These are phyloP conservation scores for Phlebiopsis gigantea DNA, from an alignment of 768 basidiomycete genomes.

Conservation along the genomic window DNA sequence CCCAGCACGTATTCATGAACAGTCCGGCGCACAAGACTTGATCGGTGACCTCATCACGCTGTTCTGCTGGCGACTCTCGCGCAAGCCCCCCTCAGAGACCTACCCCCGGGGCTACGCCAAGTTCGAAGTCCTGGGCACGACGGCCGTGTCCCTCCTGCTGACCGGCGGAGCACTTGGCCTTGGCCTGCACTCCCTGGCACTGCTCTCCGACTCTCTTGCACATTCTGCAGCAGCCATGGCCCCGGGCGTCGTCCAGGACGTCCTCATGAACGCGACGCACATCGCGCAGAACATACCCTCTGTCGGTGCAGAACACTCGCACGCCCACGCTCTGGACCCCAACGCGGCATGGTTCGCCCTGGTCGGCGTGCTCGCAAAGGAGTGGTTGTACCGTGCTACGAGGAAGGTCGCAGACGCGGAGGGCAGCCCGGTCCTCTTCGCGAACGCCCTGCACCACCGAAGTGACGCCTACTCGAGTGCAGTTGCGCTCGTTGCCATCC, in stretches of 20 bases:
- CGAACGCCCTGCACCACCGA: conserved; percentile 98
- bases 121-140: conserved; percentile 94
- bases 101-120: conserved; percentile 93
- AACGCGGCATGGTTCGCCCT: conserved; percentile 92
- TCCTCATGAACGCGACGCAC: conserved; percentile 53
- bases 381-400: conserved; percentile 89
- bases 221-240: conserved; percentile 61
- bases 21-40: conserved; percentile 44
- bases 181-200: conserved; percentile 85
- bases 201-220: conserved; percentile 69
- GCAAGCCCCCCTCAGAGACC: conserved; percentile 67
- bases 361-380: conserved; percentile 74
- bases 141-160: conserved; percentile 81
- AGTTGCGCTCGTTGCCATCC: conserved; percentile 88
- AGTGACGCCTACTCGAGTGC: conserved; percentile 92
- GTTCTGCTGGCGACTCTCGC: conserved; percentile 81
- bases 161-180: conserved; percentile 81
- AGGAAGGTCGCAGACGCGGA: conserved; percentile 89
- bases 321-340: conserved; percentile 68
- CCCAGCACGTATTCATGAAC: neutral
- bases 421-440: conserved; percentile 83
- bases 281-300: conserved; percentile 51
- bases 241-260: conserved; percentile 52
- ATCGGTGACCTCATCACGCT: conserved; percentile 90
- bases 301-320: conserved; percentile 33